Evolutionary conservation across 768 basidiomycete genomes (phyloP).

Genomic region (Zangia roseola): DNA sequence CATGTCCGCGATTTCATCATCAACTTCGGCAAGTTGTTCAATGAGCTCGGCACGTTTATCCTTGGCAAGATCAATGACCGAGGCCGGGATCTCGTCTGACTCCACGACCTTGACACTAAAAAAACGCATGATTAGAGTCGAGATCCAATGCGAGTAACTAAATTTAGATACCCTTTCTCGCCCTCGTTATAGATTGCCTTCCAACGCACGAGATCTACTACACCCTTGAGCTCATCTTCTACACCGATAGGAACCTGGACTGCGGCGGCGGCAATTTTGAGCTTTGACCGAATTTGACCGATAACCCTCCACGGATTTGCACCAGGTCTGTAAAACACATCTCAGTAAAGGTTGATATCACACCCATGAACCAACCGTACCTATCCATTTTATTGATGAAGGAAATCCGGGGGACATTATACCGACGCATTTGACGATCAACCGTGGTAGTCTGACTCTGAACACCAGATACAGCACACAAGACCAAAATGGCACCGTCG

Average conservation of each 20-base stretch:
- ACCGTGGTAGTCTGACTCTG: slow-evolving; percentile 99
- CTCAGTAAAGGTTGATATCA: not conserved
- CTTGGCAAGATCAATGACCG: slow-evolving; percentile 69
- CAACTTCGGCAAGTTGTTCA: slow-evolving; percentile 94
- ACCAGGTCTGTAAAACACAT: slow-evolving; percentile 61
- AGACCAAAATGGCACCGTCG: slow-evolving; percentile 93
- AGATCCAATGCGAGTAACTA: not conserved
- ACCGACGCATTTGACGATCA: slow-evolving; percentile 97
- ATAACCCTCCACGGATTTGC: slow-evolving; percentile 97
- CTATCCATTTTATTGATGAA: slow-evolving; percentile 99
- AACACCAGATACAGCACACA: slow-evolving; percentile 97
- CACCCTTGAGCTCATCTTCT: slow-evolving; percentile 85
- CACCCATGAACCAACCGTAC: slow-evolving; percentile 33
- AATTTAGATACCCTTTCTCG: slow-evolving; percentile 76
- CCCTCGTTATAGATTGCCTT: slow-evolving; percentile 94
- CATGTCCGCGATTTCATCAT: slow-evolving; percentile 91
- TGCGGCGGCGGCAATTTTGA: slow-evolving; percentile 90
- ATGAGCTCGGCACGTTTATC: slow-evolving; percentile 89
- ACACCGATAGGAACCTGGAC: slow-evolving; percentile 93
- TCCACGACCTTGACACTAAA: slow-evolving; percentile 72
- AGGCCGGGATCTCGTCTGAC: slow-evolving; percentile 83
- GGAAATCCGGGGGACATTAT: slow-evolving; percentile 91
- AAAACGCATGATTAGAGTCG: not conserved
- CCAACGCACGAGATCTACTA: slow-evolving; percentile 94
- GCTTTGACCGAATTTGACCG: slow-evolving; percentile 85